A percentile compares a stretch with the other conserved stretches of the same genome.
Evolutionary conservation across 164 flowering plant genomes (phyloP).

Genomic region (Magnolia officinalis): DNA sequence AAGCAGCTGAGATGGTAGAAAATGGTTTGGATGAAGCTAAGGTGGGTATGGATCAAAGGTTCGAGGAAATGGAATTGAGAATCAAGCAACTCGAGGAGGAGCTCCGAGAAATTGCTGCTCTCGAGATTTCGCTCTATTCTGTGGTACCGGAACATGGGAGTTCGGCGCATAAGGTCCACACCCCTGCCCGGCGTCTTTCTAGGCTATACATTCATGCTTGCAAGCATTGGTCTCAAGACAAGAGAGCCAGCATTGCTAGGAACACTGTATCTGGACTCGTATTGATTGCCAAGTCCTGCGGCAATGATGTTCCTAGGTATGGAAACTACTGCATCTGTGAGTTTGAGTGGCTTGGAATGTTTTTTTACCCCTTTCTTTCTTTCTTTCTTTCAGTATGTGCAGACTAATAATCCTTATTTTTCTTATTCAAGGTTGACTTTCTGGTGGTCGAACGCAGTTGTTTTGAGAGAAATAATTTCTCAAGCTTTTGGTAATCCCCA

Average conservation of each 20-base stretch:
- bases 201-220: conserved; percentile 91
- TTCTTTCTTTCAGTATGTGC: not conserved
- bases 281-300: conserved; percentile 81
- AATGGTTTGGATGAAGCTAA: conserved; percentile 40
- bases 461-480: conserved; percentile 75
- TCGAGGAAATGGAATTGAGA: conserved; percentile 74
- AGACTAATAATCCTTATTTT: not conserved
- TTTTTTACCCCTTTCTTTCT: not conserved
- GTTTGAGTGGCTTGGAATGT: not conserved
- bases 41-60: conserved; percentile 38
- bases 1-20: conserved; percentile 37
- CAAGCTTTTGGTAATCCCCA: conserved; percentile 77
- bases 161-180: conserved; percentile 96
- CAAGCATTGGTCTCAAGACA: conserved; percentile 79
- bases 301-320: conserved; percentile 93
- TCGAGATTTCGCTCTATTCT: conserved; percentile 91
- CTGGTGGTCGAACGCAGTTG: conserved; percentile 91
- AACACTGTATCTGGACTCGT: conserved; percentile 91
- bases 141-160: conserved; percentile 96
- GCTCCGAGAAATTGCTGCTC: conserved; percentile 92
- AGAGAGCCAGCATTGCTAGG: conserved; percentile 76
- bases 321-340: not conserved
- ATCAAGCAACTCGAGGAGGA: conserved; percentile 87
- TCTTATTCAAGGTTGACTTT: conserved; percentile 66
- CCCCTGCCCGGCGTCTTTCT: conserved; percentile 97